Base-by-base conservation (phyloP, 2,329 filamentous ascomycete species). In the Epicoccum nigrum region DNA sequence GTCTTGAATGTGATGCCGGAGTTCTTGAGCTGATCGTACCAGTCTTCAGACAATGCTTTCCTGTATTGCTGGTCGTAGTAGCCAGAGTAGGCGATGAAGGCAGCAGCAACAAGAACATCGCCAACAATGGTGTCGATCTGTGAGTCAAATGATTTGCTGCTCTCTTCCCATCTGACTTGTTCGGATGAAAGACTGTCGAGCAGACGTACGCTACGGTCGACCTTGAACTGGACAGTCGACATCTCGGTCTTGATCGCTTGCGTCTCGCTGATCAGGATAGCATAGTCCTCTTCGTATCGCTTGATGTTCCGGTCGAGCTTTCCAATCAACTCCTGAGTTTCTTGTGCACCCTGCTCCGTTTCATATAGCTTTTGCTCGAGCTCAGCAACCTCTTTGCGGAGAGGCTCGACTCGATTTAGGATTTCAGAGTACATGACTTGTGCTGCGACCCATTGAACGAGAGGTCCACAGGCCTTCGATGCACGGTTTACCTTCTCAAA, bases 401-500 rank as follows among this genome's bases (percentile, higher is more conserved):
- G 80, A 19, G 94, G 94, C 2, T 93, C 95, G 52, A 99, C 92
- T 30, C 91, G 86, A 70, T 97, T 92, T 57, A 99, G 79, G 64
- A 99, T 99, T 60, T 94, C 92, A n/a, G 93, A 96, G 75, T 96
- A 99, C 68, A 90, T 92, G 69, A 99, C 94, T 76, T 99, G 94
- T 16, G 94, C 95, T 72, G 90, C 84, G 3, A 96, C 93, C 94
- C 94, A 99, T 70, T 97, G 92, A 15, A 99, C 93, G 12, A 99
- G 82, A 20, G 94, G 95, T 67, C 94, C 95, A 74, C 94, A 99
- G 38, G 94, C 94, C 78, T 94, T 97, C 77, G 90, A 96, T 55
- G 94, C 94, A 65, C 92, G 90, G 75, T 96, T 95, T 73, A 97
- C 94, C 73, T 90, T 90, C 71, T 99, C 94, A 64, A 92, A 96